Conservation (phyloP, 129 eudicot species). For the Artemisia tridentata region DNA sequence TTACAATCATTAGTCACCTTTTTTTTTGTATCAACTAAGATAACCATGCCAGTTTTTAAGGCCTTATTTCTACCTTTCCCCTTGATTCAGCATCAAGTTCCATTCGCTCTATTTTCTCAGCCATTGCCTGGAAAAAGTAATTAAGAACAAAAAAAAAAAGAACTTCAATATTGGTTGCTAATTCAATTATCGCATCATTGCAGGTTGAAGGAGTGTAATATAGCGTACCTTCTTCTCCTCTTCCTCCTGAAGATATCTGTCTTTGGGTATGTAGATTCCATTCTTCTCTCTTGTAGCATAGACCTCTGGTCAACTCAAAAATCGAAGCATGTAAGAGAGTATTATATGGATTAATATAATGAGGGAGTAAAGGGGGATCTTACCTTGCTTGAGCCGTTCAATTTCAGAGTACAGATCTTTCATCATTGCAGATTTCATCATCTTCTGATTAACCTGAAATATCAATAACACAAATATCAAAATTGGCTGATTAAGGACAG, state of each 20-base stretch:
- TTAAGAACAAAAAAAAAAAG: background rate
- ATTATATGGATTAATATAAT: background rate
- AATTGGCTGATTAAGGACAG: background rate
- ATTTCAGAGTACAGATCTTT: constrained; percentile 83
- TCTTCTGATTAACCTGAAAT: constrained; percentile 77
- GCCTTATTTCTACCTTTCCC: constrained; percentile 69
- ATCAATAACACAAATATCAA: constrained; percentile 4
- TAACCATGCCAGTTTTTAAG: background rate
- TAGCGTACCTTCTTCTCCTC: constrained; percentile 77
- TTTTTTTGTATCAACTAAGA: too few species aligned
- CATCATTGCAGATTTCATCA: constrained; percentile 87
- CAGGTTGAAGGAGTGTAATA: background rate
- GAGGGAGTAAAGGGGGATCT: background rate
- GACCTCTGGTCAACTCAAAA: constrained; percentile 47
- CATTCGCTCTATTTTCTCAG: constrained; percentile 94
- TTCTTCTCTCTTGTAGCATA: constrained; percentile 89
- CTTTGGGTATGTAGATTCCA: constrained; percentile 86
- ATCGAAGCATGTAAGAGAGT: background rate
- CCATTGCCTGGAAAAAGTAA: constrained; percentile 61
- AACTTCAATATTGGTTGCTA: background rate
- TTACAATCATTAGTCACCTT: constrained; percentile 8
- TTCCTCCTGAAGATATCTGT: constrained; percentile 83
- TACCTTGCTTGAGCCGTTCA: constrained; percentile 87
- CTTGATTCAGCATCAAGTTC: constrained; percentile 85
- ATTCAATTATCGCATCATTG: background rate